phyloP scores from a whole-genome alignment of 805 yeast genomes.

The Starmerella asiatica region DNA sequence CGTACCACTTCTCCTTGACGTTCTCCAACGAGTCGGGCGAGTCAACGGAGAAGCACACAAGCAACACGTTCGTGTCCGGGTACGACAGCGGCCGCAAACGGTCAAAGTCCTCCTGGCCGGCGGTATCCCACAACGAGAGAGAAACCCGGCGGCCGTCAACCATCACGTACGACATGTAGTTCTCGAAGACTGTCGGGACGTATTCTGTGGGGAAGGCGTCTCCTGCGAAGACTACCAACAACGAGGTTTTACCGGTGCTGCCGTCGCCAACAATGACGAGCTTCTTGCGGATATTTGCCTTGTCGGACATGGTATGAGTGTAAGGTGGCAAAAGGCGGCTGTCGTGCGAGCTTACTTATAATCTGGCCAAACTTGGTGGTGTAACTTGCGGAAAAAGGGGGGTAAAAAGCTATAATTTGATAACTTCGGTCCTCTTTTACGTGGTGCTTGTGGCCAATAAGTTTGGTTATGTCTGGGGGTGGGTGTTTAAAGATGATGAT shows the following conservation, averaged over 20 bases:
- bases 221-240: conserved; percentile 68
- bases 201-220: conserved; percentile 89
- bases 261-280: conserved; percentile 94
- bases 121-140: conserved; percentile 94
- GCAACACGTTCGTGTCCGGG: conserved; percentile 83
- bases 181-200: conserved; percentile 94
- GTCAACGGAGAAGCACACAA: conserved; percentile 83
- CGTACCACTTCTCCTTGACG: conserved; percentile 91
- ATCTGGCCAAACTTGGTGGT: too few relatives aligned
- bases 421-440: not conserved
- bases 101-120: conserved; percentile 96
- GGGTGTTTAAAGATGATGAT: too few relatives aligned
- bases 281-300: conserved; percentile 32
- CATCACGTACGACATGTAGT: conserved; percentile 93
- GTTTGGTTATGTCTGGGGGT: not conserved
- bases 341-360: too few relatives aligned
- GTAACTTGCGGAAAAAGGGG: not conserved
- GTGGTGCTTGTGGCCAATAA: conserved; percentile 1
- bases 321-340: too few relatives aligned
- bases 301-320: conserved; percentile 19
- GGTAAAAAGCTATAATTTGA: not conserved
- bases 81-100: conserved; percentile 82
- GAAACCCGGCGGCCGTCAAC: conserved; percentile 86
- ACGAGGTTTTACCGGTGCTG: conserved; percentile 93
- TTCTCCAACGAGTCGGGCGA: conserved; percentile 85